Conservation (phyloP, 78 protist species). For the Dictyostelium capitatum region DNA sequence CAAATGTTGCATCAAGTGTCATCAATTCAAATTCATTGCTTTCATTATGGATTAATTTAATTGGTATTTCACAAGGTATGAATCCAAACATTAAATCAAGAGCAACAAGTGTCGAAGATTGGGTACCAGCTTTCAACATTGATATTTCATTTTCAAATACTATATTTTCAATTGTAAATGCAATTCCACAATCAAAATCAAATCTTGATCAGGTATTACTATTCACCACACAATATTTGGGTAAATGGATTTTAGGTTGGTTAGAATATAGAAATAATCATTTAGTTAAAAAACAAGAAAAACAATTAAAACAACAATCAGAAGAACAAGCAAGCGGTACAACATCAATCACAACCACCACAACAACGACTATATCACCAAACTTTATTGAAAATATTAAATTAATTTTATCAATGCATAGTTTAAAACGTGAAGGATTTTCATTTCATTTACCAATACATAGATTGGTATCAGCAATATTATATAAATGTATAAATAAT, state of each 20-base stretch:
- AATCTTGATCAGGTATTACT: constrained; percentile 15
- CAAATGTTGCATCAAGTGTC: constrained; percentile 1
- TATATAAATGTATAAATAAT: background rate
- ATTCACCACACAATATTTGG: constrained; percentile 35
- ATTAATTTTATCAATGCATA: background rate
- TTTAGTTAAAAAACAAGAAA: constrained; percentile 17
- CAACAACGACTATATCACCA: constrained; percentile 1
- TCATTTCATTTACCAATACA: constrained; percentile 62
- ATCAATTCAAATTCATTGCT: background rate
- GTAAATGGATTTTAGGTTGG: constrained; percentile 79
- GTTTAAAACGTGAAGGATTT: constrained; percentile 54
- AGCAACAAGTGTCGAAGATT: background rate
- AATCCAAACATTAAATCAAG: constrained; percentile 42
- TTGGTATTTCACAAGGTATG: constrained; percentile 68
- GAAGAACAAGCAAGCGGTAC: background rate
- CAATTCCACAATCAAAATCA: background rate
- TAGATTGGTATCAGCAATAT: constrained; percentile 26
- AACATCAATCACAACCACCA: background rate
- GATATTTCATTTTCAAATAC: constrained; percentile 41
- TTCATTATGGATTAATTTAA: constrained; percentile 41
- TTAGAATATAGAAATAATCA: constrained; percentile 17
- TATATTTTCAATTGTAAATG: constrained; percentile 39
- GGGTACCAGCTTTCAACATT: constrained; percentile 52
- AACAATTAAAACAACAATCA: background rate
- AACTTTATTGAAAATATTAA: constrained; percentile 15